Evolutionary conservation across 129 eudicot genomes (phyloP).

Genomic region (Smallanthus sonchifolius): DNA sequence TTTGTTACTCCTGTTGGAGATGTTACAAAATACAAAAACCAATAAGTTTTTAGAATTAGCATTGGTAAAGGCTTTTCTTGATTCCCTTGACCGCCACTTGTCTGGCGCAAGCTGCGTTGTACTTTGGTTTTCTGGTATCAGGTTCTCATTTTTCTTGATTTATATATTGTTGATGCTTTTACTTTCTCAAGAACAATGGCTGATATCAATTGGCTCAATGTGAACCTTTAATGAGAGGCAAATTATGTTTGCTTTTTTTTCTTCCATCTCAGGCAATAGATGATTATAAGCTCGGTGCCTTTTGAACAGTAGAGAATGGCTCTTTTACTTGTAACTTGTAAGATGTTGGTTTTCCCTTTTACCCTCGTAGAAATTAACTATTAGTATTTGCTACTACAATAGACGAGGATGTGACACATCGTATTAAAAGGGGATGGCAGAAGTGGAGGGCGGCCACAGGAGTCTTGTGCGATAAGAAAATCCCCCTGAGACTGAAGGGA

Average conservation of each 20-base stretch:
- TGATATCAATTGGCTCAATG: background rate
- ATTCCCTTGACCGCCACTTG: too few species aligned
- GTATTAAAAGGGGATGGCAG: too few species aligned
- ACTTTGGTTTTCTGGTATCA: too few species aligned
- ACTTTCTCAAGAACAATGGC: background rate
- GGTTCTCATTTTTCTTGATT: background rate
- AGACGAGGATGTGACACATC: too few species aligned
- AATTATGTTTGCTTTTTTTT: background rate
- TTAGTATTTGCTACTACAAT: background rate
- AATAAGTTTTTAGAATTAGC: background rate
- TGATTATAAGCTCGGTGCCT: background rate
- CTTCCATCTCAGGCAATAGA: background rate
- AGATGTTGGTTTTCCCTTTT: background rate
- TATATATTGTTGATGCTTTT: background rate
- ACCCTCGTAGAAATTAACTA: background rate
- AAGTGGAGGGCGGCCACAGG: too few species aligned
- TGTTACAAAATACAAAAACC: background rate
- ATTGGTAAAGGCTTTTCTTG: background rate
- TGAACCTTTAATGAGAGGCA: background rate
- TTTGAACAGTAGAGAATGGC: constrained; percentile 1
- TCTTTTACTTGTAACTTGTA: background rate
- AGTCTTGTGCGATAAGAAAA: too few species aligned
- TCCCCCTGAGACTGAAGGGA: too few species aligned
- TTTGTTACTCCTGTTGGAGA: background rate
- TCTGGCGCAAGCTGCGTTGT: too few species aligned